These are phyloP conservation scores for Senecio squalidus DNA, from an alignment of 140 eudicot species.

Conservation along the genomic window DNA sequence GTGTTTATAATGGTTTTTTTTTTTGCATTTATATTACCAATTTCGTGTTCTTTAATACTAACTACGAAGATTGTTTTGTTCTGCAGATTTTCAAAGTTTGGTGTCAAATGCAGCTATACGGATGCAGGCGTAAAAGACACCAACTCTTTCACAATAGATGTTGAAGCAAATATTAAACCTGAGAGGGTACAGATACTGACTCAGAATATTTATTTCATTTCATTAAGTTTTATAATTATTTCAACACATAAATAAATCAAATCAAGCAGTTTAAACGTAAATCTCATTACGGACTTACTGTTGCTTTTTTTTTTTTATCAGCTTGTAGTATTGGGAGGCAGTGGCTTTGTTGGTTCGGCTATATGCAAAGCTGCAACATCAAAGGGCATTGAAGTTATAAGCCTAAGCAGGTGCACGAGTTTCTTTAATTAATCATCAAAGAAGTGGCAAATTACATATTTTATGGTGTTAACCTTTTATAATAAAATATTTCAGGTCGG, in stretches of 20 bases:
- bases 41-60: background rate
- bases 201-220: conserved; percentile 2
- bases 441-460: background rate
- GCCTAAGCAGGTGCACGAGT: conserved; percentile 77
- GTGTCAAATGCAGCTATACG: conserved; percentile 65
- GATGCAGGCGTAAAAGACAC: conserved; percentile 47
- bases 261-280: background rate
- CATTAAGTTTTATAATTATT: background rate
- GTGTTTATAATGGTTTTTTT: no score
- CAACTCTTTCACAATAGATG: conserved; percentile 63
- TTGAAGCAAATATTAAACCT: conserved; percentile 75
- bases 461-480: background rate
- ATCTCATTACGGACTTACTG: background rate
- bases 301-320: conserved; percentile 19
- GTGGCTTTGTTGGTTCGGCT: conserved; percentile 95
- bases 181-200: conserved; percentile 50
- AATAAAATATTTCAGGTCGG: conserved; percentile 53
- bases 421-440: background rate
- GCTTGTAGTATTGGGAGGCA: conserved; percentile 97
- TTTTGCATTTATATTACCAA: background rate
- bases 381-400: conserved; percentile 87
- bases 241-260: background rate
- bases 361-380: conserved; percentile 97
- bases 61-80: background rate
- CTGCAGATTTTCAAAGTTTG: conserved; percentile 41